Percentiles rank a stretch among this genome's conserved stretches.
Evolutionary conservation across 1,139 yeast genomes (phyloP).

Genomic region (Schwanniomyces etchellsii): DNA sequence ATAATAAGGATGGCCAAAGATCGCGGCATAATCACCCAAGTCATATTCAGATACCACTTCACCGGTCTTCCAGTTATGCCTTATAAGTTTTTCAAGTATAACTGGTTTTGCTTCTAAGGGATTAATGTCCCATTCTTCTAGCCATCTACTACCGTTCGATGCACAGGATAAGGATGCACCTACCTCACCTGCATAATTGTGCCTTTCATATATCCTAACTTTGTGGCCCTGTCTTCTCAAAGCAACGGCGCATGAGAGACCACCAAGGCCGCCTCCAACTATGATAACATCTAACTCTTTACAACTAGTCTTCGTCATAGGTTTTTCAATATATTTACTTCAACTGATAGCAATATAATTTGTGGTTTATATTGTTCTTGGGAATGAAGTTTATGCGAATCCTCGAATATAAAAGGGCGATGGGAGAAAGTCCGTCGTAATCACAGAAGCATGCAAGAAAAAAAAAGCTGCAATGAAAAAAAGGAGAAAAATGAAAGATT

Average conservation of each 20-base stretch:
- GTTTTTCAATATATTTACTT: no score
- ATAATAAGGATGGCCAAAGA: conserved; percentile 16
- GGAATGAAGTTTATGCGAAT: no score
- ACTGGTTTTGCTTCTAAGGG: conserved; percentile 12
- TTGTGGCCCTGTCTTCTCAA: conserved; percentile 12
- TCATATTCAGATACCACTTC: conserved; percentile 10
- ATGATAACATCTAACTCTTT: conserved; percentile 10
- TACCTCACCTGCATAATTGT: conserved; percentile 16
- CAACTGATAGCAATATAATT: no score
- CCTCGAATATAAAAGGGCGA: no score
- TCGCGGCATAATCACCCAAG: conserved; percentile 19
- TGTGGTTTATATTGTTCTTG: no score
- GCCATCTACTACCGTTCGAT: conserved; percentile 14
- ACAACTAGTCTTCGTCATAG: conserved; percentile 5
- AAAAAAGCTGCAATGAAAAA: no score
- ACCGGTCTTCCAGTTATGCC: conserved; percentile 13
- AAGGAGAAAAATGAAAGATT: no score
- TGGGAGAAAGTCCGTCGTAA: no score
- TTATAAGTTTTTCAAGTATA: conserved; percentile 12
- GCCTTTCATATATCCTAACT: conserved; percentile 14
- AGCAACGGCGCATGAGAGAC: conserved; percentile 13
- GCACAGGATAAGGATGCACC: conserved; percentile 18
- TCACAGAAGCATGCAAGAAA: no score
- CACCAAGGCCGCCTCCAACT: conserved; percentile 15
- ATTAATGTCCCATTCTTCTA: conserved; percentile 14